Evolutionary conservation across 2,329 filamentous ascomycete species (phyloP).

Genomic region (Colletotrichum higginsianum): DNA sequence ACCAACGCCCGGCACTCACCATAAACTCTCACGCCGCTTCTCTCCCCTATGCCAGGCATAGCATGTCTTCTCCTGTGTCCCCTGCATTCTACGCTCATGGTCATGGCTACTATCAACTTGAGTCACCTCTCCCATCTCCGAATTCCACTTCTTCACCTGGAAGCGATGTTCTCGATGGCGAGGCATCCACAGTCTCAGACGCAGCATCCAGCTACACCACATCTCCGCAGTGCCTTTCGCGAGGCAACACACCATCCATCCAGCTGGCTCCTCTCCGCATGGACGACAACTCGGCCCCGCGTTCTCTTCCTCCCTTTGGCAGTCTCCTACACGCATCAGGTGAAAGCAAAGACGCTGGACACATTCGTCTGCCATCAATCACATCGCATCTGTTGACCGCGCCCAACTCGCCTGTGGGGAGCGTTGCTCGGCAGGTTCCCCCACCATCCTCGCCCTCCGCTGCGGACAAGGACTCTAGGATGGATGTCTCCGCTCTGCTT

Average conservation of each 20-base stretch:
- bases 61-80: conserved; percentile 41
- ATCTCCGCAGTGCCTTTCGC: conserved; percentile 63
- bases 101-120: conserved; percentile 47
- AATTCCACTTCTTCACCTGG: conserved; percentile 65
- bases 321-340: conserved; percentile 36
- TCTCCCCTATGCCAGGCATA: conserved; percentile 39
- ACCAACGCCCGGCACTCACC: conserved; percentile 49
- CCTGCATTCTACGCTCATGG: conserved; percentile 39
- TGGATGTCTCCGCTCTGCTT: conserved; percentile 37
- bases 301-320: conserved; percentile 50
- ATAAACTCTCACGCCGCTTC: conserved; percentile 45
- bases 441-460: conserved; percentile 41
- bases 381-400: conserved; percentile 50
- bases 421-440: conserved; percentile 16
- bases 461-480: conserved; percentile 42
- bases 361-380: conserved; percentile 14
- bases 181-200: conserved; percentile 81
- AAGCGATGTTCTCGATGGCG: conserved; percentile 69
- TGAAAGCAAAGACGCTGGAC: conserved; percentile 35
- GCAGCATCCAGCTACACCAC: conserved; percentile 73
- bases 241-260: conserved; percentile 55
- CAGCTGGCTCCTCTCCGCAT: conserved; percentile 58
- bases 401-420: conserved; percentile 51
- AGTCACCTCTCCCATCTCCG: conserved; percentile 56
- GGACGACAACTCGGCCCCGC: conserved; percentile 26